These are phyloP conservation scores for Erodium chrysanthum DNA, from an alignment of 441 rosid genomes.

Conservation along the genomic window DNA sequence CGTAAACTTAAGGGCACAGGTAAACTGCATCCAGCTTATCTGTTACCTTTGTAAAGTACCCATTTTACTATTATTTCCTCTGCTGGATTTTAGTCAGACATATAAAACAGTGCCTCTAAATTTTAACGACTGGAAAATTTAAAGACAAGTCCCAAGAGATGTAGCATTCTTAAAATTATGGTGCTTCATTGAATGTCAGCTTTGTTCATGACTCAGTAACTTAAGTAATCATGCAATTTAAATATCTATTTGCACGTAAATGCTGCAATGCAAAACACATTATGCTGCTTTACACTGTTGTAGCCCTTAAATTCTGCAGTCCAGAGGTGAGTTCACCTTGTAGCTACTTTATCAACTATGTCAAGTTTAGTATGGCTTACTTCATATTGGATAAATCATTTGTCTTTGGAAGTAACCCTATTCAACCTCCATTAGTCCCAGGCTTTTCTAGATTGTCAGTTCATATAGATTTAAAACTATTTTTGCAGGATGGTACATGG, in stretches of 20 bases:
- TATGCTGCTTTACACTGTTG: neutral
- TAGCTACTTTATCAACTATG: neutral
- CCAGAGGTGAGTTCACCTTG: neutral
- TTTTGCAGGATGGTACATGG: neutral
- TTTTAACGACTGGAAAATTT: neutral
- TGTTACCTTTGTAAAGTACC: neutral
- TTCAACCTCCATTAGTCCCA: too few species aligned
- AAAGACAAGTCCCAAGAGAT: neutral
- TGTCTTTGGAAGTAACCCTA: neutral
- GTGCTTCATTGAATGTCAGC: neutral
- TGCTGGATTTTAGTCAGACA: neutral
- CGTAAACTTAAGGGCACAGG: conserved; percentile 77
- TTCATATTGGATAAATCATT: neutral
- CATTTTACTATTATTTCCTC: neutral
- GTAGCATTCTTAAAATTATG: neutral
- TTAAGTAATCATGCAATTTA: neutral
- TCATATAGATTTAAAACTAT: neutral
- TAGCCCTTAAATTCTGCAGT: neutral
- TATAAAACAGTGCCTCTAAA: neutral
- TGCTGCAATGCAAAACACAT: neutral
- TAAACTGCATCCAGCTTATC: conserved; percentile 13
- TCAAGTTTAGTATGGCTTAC: neutral
- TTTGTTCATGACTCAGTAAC: neutral
- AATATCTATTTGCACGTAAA: neutral
- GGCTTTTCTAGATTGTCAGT: too few species aligned